A percentile compares a stretch with the other conserved stretches of the same genome.
These are phyloP conservation scores for Daedaleopsis nitida DNA, from an alignment of 768 basidiomycete genomes.

Conservation along the genomic window DNA sequence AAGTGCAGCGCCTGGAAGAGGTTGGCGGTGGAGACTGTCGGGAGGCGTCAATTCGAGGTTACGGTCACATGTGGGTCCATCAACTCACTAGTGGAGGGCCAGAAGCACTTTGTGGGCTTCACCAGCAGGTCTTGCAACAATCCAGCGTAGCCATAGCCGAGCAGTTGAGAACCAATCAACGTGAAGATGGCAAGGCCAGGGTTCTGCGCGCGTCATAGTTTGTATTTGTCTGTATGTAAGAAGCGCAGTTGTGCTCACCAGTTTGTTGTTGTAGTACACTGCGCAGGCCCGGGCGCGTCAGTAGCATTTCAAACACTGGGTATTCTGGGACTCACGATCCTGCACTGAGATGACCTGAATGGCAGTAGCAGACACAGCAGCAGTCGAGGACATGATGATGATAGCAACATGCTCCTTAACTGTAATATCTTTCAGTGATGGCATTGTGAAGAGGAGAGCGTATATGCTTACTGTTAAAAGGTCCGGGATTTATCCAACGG, in stretches of 20 bases:
- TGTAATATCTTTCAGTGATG: constrained; percentile 4
- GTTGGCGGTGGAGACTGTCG: constrained; percentile 28
- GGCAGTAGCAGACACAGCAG: constrained; percentile 34
- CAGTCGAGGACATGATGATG: constrained; percentile 38
- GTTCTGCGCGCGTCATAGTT: constrained; percentile 15
- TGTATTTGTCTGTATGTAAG: neutral
- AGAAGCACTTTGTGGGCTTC: constrained; percentile 46
- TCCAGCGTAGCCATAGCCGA: constrained; percentile 39
- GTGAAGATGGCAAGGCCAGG: constrained; percentile 38
- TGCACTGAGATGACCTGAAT: constrained; percentile 37
- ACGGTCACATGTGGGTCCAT: neutral
- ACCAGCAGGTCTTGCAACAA: constrained; percentile 48
- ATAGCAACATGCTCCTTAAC: constrained; percentile 40
- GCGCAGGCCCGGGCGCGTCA: neutral
- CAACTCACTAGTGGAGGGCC: constrained; percentile 31
- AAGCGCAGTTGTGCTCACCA: constrained; percentile 15
- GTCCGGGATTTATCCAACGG: constrained; percentile 39
- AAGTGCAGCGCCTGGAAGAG: constrained; percentile 39
- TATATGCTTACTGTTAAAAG: constrained; percentile 37
- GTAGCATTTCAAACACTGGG: neutral
- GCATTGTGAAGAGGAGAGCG: neutral
- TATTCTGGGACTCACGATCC: constrained; percentile 26
- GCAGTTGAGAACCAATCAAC: constrained; percentile 35
- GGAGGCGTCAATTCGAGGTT: neutral
- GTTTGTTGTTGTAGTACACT: constrained; percentile 43